phyloP scores from a whole-genome alignment of 2,329 filamentous ascomycete genomes.

The Shiraia bambusicola region DNA sequence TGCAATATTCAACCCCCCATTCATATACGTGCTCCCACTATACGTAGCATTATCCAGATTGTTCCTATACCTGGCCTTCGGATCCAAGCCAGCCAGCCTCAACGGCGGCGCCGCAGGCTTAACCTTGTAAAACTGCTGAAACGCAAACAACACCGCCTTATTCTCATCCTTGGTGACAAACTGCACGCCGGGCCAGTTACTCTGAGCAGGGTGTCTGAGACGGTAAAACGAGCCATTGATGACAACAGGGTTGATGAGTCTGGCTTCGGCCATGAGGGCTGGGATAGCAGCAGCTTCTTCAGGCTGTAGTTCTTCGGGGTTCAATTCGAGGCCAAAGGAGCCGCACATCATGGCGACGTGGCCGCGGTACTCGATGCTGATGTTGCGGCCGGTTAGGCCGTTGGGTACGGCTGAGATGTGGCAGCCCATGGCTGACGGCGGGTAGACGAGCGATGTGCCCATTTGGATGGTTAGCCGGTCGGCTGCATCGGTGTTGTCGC shows the following conservation, averaged over 20 bases:
- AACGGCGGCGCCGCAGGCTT: conserved; percentile 58
- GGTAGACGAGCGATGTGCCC: conserved; percentile 64
- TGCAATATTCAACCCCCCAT: conserved; percentile 58
- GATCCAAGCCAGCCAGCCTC: conserved; percentile 59
- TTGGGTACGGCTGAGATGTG: conserved; percentile 65
- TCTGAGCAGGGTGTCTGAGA: conserved; percentile 58
- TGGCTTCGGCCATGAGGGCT: conserved; percentile 55
- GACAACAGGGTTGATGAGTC: conserved; percentile 61
- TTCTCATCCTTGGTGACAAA: conserved; percentile 57
- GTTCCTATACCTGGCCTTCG: conserved; percentile 53
- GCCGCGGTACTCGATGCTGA: conserved; percentile 61
- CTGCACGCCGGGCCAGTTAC: conserved; percentile 63
- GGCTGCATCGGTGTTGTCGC: conserved; percentile 64
- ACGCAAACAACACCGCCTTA: conserved; percentile 60
- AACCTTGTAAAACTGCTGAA: conserved; percentile 57
- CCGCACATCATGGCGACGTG: conserved; percentile 71
- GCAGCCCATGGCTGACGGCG: conserved; percentile 64
- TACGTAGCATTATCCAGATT: conserved; percentile 55
- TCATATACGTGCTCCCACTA: conserved; percentile 64
- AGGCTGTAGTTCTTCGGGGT: conserved; percentile 54
- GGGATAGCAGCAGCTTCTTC: conserved; percentile 59
- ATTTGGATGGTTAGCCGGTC: conserved; percentile 64
- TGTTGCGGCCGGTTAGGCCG: conserved; percentile 56
- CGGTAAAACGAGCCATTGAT: conserved; percentile 62
- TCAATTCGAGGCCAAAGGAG: conserved; percentile 65